Percentiles rank a stretch among this genome's conserved stretches.
These are phyloP conservation scores for Pichia heedii DNA, from an alignment of 805 yeast species.

Conservation along the genomic window DNA sequence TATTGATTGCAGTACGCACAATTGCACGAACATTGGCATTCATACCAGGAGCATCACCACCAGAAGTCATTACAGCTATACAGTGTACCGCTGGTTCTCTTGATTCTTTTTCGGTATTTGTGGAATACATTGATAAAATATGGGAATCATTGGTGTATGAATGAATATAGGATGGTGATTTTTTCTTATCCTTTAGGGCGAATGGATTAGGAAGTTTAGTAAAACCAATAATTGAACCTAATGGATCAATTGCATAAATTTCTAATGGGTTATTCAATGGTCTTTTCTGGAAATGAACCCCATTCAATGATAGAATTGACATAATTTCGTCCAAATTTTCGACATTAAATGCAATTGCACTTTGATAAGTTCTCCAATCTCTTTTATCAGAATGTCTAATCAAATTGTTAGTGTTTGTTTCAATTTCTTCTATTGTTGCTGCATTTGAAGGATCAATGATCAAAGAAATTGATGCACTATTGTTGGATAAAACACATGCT, in stretches of 20 bases:
- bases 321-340: constrained; percentile 32
- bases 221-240: constrained; percentile 77
- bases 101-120: constrained; percentile 1
- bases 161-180: background rate
- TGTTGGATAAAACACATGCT: constrained; percentile 1
- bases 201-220: constrained; percentile 52
- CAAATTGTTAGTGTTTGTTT: constrained; percentile 23
- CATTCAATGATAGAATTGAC: constrained; percentile 23
- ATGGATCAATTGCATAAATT: constrained; percentile 70
- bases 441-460: constrained; percentile 20
- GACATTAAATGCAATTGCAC: constrained; percentile 39
- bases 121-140: background rate
- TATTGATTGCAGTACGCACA: constrained; percentile 55
- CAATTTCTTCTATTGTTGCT: constrained; percentile 18
- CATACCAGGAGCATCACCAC: constrained; percentile 82
- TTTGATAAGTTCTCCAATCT: constrained; percentile 44
- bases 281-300: constrained; percentile 40
- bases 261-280: constrained; percentile 75
- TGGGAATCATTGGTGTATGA: background rate
- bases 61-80: constrained; percentile 73
- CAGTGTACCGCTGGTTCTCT: background rate
- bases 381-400: constrained; percentile 21
- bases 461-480: constrained; percentile 14
- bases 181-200: constrained; percentile 15
- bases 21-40: constrained; percentile 69